Evolutionary conservation across 139 green algal genomes (phyloP), one percentile per base, ranked within the genome.

Genomic region (Chlorella sp.): DNA sequence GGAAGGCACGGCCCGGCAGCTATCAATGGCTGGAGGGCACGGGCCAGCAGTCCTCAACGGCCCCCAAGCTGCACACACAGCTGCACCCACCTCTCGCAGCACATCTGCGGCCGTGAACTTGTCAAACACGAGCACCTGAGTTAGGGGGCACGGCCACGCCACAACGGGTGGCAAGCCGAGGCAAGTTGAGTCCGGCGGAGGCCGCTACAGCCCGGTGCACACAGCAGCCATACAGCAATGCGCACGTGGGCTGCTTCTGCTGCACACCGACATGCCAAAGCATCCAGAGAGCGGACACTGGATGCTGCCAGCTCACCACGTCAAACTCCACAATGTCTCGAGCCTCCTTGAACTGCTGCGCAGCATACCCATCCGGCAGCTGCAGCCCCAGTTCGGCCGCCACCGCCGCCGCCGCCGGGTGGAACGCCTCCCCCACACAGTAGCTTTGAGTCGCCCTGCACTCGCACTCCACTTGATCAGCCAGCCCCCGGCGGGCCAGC

Each of bases 21-120:
- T 65, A 3, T 16, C 6, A n/a, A 24, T 16, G 26, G 56, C 22
- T 24, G 26, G 56, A 20, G 22, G 9, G 56, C 56, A 20, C 68
- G 41, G 8, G 40, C n/a, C 51, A 60, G 28, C 36, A 3, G 5
- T 38, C 43, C 43, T 17, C 41, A 65, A 46, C 30, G 11, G 48
- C 74, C 34, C 46, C 14, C 36, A 32, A 6, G 41, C 1, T 58
- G 7, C 20, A 38, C 20, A 20, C 40, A 22, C 69, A 28, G 7
- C 8, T 64, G 26, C 43, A 56, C 74, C 46, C 76, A 95, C 94
- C 92, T 97, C 94, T 40, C 96, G 86, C 81, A 97, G 81, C 36
- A 97, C 95, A 76, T 97, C 94, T 41, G 90, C 90, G 3, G 94
- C 94, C 41, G 92, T 95, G 87, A 93, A 97, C 74, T 98, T 98